These are phyloP conservation scores for Vaccinium darrowii DNA, from an alignment of 148 eudicot genomes.

Conservation along the genomic window DNA sequence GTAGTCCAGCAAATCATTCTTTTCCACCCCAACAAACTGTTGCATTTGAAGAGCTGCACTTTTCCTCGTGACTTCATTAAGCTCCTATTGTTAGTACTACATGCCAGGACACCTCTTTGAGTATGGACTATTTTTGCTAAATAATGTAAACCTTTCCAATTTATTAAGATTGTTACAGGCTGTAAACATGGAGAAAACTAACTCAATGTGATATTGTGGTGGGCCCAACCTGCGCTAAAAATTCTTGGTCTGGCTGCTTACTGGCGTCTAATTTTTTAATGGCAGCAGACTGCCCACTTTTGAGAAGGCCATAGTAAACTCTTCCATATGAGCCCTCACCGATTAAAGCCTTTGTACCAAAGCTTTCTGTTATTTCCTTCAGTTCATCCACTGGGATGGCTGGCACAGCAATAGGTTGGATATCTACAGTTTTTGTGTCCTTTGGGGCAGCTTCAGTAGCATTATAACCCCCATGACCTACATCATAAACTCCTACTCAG, in stretches of 20 bases:
- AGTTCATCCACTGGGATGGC: constrained; percentile 59
- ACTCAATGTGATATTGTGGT: neutral
- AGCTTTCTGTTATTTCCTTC: constrained; percentile 61
- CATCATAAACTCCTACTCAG: constrained; percentile 21
- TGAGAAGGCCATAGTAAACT: constrained; percentile 62
- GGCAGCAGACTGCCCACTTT: constrained; percentile 58
- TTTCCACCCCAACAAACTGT: constrained; percentile 97
- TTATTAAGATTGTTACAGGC: too few species aligned
- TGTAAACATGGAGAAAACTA: too few species aligned
- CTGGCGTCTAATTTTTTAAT: constrained; percentile 64
- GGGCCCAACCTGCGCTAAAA: constrained; percentile 52
- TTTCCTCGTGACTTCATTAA: constrained; percentile 83
- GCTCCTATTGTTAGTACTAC: too few species aligned
- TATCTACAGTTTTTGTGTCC: constrained; percentile 47
- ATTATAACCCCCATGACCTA: constrained; percentile 62
- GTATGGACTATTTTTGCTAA: too few species aligned
- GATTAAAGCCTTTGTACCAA: constrained; percentile 58
- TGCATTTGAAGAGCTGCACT: constrained; percentile 97
- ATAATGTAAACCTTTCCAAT: too few species aligned
- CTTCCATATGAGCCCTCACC: constrained; percentile 75
- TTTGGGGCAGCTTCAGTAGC: constrained; percentile 52
- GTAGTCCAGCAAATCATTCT: constrained; percentile 91
- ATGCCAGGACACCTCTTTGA: too few species aligned
- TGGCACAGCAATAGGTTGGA: constrained; percentile 65
- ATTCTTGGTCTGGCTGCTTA: constrained; percentile 69